These are phyloP conservation scores for Pichia scutulata DNA, from an alignment of 805 yeast genomes.

Conservation along the genomic window DNA sequence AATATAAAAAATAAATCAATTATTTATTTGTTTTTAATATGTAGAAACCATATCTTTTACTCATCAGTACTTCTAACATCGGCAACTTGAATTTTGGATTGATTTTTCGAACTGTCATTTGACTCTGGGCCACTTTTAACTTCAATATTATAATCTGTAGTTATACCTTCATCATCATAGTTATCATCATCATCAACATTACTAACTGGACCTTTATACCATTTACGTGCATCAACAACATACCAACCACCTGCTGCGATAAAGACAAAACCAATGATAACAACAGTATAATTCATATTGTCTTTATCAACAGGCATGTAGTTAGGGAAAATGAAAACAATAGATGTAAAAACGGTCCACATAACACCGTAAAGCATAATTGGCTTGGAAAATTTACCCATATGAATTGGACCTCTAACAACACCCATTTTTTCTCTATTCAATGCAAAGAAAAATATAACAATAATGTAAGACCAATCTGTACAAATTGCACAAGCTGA, in stretches of 20 bases:
- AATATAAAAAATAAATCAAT: neutral
- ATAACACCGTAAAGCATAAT: constrained; percentile 34
- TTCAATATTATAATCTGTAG: neutral
- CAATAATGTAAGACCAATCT: constrained; percentile 42
- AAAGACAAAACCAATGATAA: constrained; percentile 37
- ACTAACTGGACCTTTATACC: constrained; percentile 49
- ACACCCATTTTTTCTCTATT: constrained; percentile 40
- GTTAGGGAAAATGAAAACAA: constrained; percentile 47
- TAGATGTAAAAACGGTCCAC: constrained; percentile 41
- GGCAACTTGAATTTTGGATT: neutral
- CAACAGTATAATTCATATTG: constrained; percentile 49
- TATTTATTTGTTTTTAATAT: constrained; percentile 34
- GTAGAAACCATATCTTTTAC: constrained; percentile 13
- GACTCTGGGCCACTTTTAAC: neutral
- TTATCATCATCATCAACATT: constrained; percentile 33
- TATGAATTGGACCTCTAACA: constrained; percentile 40
- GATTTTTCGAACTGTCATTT: neutral
- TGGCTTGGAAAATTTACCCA: constrained; percentile 35
- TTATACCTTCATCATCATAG: constrained; percentile 17
- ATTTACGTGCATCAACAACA: constrained; percentile 40
- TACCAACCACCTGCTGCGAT: constrained; percentile 37
- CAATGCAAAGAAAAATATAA: constrained; percentile 34
- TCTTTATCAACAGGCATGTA: constrained; percentile 34
- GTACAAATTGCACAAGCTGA: constrained; percentile 47
- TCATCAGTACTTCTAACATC: neutral